These are phyloP conservation scores for Amaranthus palmeri DNA, from an alignment of 148 eudicot species.

Conservation along the genomic window DNA sequence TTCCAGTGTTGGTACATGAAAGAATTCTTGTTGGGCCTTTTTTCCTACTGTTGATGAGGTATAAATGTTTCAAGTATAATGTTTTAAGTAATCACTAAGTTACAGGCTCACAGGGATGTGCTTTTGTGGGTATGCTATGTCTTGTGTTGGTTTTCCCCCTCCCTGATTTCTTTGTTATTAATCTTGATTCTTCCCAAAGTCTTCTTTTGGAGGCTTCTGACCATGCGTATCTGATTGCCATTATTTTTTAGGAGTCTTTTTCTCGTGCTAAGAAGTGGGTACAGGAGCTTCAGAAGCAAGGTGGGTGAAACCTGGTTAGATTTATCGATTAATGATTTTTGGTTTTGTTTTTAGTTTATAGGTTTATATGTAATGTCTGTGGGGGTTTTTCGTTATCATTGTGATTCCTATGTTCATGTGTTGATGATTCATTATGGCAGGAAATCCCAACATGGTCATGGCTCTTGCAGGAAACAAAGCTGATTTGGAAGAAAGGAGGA, in stretches of 20 bases:
- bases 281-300: slow-evolving; percentile 98
- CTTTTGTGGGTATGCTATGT: background rate
- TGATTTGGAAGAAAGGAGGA: slow-evolving; percentile 81
- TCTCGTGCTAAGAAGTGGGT: slow-evolving; percentile 94
- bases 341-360: background rate
- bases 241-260: slow-evolving; percentile 70
- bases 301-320: slow-evolving; percentile 26
- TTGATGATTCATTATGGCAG: slow-evolving; percentile 33
- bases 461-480: slow-evolving; percentile 97
- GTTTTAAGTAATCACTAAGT: background rate
- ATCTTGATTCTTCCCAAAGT: background rate
- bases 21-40: background rate
- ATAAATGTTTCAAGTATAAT: background rate
- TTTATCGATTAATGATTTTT: background rate
- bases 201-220: background rate
- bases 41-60: background rate
- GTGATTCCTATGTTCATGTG: background rate
- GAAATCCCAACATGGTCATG: slow-evolving; percentile 94
- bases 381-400: background rate
- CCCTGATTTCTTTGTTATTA: background rate
- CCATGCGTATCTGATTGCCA: slow-evolving; percentile 11
- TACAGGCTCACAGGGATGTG: background rate
- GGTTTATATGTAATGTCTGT: background rate
- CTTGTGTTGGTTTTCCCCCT: background rate
- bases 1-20: background rate